Evolutionary conservation across 371 early-diverging fungal genomes (phyloP), one percentile per base, ranked within the genome.

Genomic region (Mycotypha africana): DNA sequence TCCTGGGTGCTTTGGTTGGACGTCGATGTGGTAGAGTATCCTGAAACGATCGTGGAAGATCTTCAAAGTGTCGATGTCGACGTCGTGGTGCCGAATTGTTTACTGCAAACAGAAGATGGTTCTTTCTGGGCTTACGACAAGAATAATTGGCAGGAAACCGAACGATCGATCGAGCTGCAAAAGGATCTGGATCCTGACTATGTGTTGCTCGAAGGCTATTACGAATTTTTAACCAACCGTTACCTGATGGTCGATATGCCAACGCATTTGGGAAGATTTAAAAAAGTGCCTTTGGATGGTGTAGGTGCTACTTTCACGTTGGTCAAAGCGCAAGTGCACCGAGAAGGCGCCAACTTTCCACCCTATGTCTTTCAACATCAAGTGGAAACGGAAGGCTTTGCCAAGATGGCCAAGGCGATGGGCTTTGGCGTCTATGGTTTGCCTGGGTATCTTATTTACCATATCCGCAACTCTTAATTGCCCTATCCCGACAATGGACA

Each of bases 331-430:
- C 51, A 67, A 20, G 82, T 88, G 3, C 85, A 85, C 50, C 76
- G 84, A 5, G 74, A 76, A 20, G 87, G 86, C 14, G 77, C 81
- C 22, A 70, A 67, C 5, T 86, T 86, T 50, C 87, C 85, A 10
- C 54, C 82, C 0, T 72, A 72, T 39, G 74, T 78, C 21, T 70
- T 78, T 30, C 72, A 79, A 30, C 85, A 86, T 55, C 75, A 79
- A 47, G 78, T 86, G 3, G 87, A 88, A 56, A 88, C 87, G 8
- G 89, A 86, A 64, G 89, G 89, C 1, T 70, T 88, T 58, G 86
- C 84, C 15, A 84, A 82, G 46, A 76, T 85, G 62, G 85, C 86
- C 34, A 85, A 81, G 49, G 74, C 74, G 2, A 51, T 74, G 44
- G 70, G 70, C 4, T 74, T 67, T 51, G 61, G 63, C 40, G 62